A percentile compares a stretch with the other conserved stretches of the same genome.
phyloP scores from a whole-genome alignment of 768 basidiomycete genomes.

The Pleurotus eryngii region DNA sequence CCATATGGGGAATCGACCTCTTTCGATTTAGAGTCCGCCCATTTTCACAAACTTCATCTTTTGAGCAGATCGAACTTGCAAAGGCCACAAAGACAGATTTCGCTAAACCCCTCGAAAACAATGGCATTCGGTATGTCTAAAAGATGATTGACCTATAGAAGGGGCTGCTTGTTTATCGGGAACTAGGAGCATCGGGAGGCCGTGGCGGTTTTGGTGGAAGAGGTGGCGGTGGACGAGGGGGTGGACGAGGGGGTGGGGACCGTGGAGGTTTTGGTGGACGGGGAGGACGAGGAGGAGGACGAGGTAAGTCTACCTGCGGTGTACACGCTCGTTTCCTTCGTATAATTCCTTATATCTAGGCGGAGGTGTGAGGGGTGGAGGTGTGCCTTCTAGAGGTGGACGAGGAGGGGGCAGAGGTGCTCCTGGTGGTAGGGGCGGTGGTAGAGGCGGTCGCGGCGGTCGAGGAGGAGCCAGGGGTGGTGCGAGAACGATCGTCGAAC shows the following conservation, averaged over 20 bases:
- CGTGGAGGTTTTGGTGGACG: constrained; percentile 36
- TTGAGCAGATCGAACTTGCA: no score
- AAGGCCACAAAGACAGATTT: background rate
- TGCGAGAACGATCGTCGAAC: constrained; percentile 87
- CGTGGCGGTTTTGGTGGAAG: constrained; percentile 69
- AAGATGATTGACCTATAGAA: background rate
- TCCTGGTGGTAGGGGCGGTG: constrained; percentile 41
- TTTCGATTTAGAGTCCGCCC: background rate
- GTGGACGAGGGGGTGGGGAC: constrained; percentile 25
- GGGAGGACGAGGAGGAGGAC: constrained; percentile 28
- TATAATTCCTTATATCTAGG: constrained; percentile 16
- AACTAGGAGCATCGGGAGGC: constrained; percentile 59
- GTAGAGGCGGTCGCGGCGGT: constrained; percentile 57
- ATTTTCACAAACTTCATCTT: no score
- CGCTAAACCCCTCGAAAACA: background rate
- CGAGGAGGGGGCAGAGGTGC: constrained; percentile 42
- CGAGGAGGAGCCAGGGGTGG: constrained; percentile 78
- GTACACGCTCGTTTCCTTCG: background rate
- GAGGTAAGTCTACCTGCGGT: constrained; percentile 19
- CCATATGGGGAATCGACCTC: background rate
- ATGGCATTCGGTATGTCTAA: constrained; percentile 3
- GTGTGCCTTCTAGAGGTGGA: constrained; percentile 37
- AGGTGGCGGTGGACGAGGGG: constrained; percentile 31
- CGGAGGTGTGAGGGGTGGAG: constrained; percentile 30
- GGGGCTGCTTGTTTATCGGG: background rate